Evolutionary conservation across 768 basidiomycete species (phyloP).

Genomic region (Piloderma croceum): DNA sequence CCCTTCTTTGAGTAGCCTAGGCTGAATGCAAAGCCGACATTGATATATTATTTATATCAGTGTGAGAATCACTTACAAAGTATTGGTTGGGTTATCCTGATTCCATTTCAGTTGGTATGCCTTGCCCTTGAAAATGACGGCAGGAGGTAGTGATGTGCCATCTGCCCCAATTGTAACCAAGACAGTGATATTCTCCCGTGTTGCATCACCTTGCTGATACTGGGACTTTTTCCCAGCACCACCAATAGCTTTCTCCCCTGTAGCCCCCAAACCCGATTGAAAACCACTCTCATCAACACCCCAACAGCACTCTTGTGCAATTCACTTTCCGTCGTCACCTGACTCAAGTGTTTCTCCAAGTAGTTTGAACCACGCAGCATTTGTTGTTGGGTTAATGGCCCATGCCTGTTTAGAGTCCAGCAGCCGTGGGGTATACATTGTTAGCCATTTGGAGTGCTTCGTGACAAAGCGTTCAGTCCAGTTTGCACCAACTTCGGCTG

Average conservation of each 20-base stretch:
- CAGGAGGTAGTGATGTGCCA: slow-evolving; percentile 12
- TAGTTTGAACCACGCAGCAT: slow-evolving; percentile 5
- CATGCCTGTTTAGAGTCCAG: too few species aligned
- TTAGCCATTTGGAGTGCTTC: too few species aligned
- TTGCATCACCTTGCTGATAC: slow-evolving; percentile 13
- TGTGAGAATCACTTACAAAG: slow-evolving; percentile 16
- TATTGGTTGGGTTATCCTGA: slow-evolving; percentile 20
- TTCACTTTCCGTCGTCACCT: slow-evolving; percentile 2
- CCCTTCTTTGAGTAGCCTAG: slow-evolving; percentile 13
- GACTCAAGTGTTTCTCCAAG: too few species aligned
- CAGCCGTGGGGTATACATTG: too few species aligned
- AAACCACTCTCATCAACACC: slow-evolving; percentile 17
- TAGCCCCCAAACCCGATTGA: slow-evolving; percentile 1
- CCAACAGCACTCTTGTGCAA: slow-evolving; percentile 6
- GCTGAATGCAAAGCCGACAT: slow-evolving; percentile 4
- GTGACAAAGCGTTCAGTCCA: too few species aligned
- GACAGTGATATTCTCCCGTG: slow-evolving; percentile 20
- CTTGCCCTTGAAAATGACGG: slow-evolving; percentile 22
- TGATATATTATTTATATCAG: background rate
- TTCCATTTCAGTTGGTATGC: slow-evolving; percentile 18
- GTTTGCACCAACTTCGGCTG: too few species aligned
- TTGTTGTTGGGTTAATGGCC: slow-evolving; percentile 4
- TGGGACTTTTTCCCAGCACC: slow-evolving; percentile 4
- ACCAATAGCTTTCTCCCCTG: slow-evolving; percentile 8
- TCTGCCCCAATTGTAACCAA: slow-evolving; percentile 21